Conservation (phyloP, 768 basidiomycete species). For the Hemileccinum impolitum region DNA sequence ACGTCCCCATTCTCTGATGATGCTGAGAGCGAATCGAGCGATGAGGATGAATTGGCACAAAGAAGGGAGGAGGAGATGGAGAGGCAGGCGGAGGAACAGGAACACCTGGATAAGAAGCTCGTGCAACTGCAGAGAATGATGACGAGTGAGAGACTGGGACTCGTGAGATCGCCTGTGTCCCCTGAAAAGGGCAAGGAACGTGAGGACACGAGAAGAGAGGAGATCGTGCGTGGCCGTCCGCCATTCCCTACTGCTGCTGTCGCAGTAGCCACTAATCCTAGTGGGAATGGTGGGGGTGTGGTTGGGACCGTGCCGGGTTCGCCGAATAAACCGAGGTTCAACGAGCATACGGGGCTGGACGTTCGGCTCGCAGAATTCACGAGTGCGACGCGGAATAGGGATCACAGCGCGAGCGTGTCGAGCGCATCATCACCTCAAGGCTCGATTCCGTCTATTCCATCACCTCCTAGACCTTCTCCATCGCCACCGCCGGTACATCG, state of each 20-base stretch:
- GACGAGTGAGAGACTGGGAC: conserved; percentile 68
- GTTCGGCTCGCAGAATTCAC: conserved; percentile 36
- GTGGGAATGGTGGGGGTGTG: neutral
- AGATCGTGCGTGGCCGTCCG: conserved; percentile 44
- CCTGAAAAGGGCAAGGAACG: conserved; percentile 37
- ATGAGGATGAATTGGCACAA: conserved; percentile 52
- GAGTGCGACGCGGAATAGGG: conserved; percentile 39
- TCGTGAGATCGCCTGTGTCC: conserved; percentile 44
- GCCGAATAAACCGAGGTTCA: conserved; percentile 28
- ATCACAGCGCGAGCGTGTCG: conserved; percentile 69
- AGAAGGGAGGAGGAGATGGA: conserved; percentile 70
- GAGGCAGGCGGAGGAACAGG: conserved; percentile 62
- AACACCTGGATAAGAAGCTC: conserved; percentile 63
- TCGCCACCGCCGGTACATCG: conserved; percentile 33
- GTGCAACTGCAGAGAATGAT: conserved; percentile 67
- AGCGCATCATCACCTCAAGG: conserved; percentile 71
- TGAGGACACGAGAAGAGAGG: conserved; percentile 16
- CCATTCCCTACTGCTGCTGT: conserved; percentile 18
- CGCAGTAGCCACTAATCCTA: conserved; percentile 1
- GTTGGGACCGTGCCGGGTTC: conserved; percentile 18
- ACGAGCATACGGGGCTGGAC: conserved; percentile 25
- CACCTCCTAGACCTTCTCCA: conserved; percentile 58
- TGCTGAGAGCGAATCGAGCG: conserved; percentile 52
- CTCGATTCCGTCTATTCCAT: conserved; percentile 81
- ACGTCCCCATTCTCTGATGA: conserved; percentile 52